Conservation (phyloP, 495 filamentous ascomycete genomes). For the Hypoxylon perforatum region DNA sequence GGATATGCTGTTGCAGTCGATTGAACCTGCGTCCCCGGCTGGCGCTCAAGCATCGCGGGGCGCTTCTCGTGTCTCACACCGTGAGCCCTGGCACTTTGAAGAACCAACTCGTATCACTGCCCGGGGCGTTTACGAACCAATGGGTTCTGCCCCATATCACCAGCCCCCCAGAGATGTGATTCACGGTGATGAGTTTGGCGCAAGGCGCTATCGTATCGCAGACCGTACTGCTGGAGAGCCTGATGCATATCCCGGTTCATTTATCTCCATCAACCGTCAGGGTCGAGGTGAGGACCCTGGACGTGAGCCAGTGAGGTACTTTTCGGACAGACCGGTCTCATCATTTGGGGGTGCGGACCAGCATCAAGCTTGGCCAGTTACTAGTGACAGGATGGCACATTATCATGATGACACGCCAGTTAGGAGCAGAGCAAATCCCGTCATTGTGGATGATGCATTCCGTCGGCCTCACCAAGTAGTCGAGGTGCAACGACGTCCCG, state of each 20-base stretch:
- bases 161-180: constrained; percentile 32
- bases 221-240: constrained; percentile 25
- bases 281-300: constrained; percentile 34
- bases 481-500: constrained; percentile 34
- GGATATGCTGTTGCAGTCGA: constrained; percentile 45
- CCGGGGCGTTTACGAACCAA: constrained; percentile 28
- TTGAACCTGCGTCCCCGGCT: constrained; percentile 44
- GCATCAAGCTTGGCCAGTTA: constrained; percentile 19
- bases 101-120: constrained; percentile 34
- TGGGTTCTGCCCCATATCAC: constrained; percentile 19
- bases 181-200: constrained; percentile 30
- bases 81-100: constrained; percentile 28
- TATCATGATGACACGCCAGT: constrained; percentile 28
- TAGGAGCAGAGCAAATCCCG: constrained; percentile 39
- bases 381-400: constrained; percentile 18
- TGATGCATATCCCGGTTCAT: constrained; percentile 15
- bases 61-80: constrained; percentile 19
- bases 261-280: constrained; percentile 27
- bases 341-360: constrained; percentile 20
- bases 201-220: constrained; percentile 35
- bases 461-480: constrained; percentile 40
- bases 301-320: constrained; percentile 25
- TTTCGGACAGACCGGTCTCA: constrained; percentile 21
- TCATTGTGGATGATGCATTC: constrained; percentile 31
- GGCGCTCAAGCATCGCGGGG: constrained; percentile 12